These are phyloP conservation scores for Melaleuca quinquenervia DNA, from an alignment of 345 rosid species.

Conservation along the genomic window DNA sequence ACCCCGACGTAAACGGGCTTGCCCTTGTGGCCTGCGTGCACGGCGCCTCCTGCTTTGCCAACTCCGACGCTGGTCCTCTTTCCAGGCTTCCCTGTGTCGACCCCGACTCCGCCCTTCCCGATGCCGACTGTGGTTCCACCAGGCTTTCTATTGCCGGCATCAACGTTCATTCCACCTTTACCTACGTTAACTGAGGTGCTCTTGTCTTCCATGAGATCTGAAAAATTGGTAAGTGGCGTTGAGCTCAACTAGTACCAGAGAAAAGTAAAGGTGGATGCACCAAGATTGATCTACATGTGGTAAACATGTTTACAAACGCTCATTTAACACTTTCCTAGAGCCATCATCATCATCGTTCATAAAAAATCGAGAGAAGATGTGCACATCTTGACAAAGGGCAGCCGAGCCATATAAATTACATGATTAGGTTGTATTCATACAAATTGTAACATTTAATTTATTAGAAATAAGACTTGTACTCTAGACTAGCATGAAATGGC, in stretches of 20 bases:
- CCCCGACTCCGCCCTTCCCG: constrained; percentile 5
- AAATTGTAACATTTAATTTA: neutral
- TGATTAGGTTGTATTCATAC: neutral
- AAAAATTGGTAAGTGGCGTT: neutral
- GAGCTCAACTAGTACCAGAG: neutral
- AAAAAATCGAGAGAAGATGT: neutral
- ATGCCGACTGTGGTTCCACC: constrained; percentile 43
- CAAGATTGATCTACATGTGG: neutral
- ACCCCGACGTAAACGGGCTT: constrained; percentile 56
- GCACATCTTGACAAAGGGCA: neutral
- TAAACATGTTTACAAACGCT: neutral
- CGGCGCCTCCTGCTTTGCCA: constrained; percentile 72
- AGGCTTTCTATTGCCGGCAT: constrained; percentile 37
- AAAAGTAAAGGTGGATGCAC: neutral
- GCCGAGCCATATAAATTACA: neutral
- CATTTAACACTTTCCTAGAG: neutral
- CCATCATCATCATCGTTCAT: neutral
- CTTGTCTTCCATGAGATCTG: constrained; percentile 52
- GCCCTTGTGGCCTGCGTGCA: constrained; percentile 45
- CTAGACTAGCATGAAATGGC: neutral
- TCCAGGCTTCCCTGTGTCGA: constrained; percentile 5
- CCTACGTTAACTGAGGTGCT: constrained; percentile 43
- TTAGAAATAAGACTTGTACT: neutral
- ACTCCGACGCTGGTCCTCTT: constrained; percentile 50
- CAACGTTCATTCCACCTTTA: constrained; percentile 49